A percentile compares a stretch with the other conserved stretches of the same genome.
These are phyloP conservation scores for Cercospora citrullina DNA, from an alignment of 2,329 filamentous ascomycete genomes.

Conservation along the genomic window DNA sequence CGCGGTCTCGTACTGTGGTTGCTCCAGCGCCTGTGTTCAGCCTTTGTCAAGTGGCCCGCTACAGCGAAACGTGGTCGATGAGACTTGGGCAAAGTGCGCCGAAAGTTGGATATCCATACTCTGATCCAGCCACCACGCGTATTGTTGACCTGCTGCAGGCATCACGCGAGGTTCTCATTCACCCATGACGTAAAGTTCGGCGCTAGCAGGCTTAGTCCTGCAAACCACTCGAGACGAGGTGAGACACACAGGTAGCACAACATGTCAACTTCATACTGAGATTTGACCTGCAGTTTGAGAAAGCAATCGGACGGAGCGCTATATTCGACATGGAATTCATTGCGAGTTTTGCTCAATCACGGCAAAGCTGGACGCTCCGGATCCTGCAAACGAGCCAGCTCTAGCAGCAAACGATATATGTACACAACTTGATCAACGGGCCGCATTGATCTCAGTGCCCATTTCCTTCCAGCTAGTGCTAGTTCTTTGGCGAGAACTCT, in stretches of 20 bases:
- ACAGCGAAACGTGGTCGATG: background rate
- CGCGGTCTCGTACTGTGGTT: background rate
- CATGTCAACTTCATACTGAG: background rate
- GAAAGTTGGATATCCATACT: constrained; percentile 4
- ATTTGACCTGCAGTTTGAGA: background rate
- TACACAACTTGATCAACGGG: constrained; percentile 24
- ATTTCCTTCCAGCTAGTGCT: constrained; percentile 52
- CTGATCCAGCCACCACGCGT: constrained; percentile 10
- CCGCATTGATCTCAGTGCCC: constrained; percentile 20
- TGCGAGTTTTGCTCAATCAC: background rate
- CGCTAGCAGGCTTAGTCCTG: constrained; percentile 2
- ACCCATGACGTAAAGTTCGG: constrained; percentile 10
- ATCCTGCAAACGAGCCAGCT: constrained; percentile 12
- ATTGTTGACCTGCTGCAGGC: constrained; percentile 10
- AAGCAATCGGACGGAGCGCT: background rate
- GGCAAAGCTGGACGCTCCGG: background rate
- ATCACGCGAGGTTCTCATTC: constrained; percentile 7
- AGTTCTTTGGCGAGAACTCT: constrained; percentile 25
- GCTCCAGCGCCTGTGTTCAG: background rate
- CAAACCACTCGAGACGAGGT: background rate
- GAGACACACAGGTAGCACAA: background rate
- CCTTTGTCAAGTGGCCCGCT: background rate
- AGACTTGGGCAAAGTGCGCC: background rate
- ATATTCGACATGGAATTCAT: background rate
- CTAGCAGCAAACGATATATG: constrained; percentile 20